Percentiles rank a stretch among this genome's conserved stretches.
Conservation (phyloP, 179 eudicot genomes). For the Spergularia azorica region DNA sequence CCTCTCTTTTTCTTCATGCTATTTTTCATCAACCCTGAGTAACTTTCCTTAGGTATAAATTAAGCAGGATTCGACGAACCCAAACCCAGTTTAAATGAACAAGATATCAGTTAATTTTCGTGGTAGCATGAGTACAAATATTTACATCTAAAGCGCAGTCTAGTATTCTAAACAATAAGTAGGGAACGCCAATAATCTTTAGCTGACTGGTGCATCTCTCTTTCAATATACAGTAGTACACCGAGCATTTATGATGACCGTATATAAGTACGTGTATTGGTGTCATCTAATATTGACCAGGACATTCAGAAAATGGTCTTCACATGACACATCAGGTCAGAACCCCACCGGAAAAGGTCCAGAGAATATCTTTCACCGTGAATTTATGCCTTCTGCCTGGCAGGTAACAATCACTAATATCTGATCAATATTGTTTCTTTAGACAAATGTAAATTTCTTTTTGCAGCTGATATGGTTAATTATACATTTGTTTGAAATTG, state of each 20-base stretch:
- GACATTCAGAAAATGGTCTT: conserved; percentile 41
- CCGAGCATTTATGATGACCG: neutral
- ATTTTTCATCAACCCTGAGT: neutral
- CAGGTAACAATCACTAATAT: conserved; percentile 52
- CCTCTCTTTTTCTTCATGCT: neutral
- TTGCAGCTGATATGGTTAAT: neutral
- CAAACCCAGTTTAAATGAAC: conserved; percentile 8
- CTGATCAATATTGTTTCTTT: neutral
- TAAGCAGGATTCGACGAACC: neutral
- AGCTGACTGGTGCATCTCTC: neutral
- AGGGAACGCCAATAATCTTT: neutral
- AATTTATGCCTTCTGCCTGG: conserved; percentile 89
- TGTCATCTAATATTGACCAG: conserved; percentile 35
- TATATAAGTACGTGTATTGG: conserved; percentile 1
- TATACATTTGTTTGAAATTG: conserved; percentile 1
- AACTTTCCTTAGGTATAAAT: neutral
- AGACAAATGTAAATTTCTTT: neutral
- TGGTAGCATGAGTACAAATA: neutral
- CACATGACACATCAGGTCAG: conserved; percentile 36
- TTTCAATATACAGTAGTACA: conserved; percentile 1
- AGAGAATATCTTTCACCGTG: conserved; percentile 47
- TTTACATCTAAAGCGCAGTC: neutral
- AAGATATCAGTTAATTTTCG: neutral
- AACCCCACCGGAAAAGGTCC: conserved; percentile 37
- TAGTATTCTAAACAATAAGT: neutral